Base-by-base conservation (phyloP, 176 grass and related monocot species). In the Ampelocalamus luodianensis region DNA sequence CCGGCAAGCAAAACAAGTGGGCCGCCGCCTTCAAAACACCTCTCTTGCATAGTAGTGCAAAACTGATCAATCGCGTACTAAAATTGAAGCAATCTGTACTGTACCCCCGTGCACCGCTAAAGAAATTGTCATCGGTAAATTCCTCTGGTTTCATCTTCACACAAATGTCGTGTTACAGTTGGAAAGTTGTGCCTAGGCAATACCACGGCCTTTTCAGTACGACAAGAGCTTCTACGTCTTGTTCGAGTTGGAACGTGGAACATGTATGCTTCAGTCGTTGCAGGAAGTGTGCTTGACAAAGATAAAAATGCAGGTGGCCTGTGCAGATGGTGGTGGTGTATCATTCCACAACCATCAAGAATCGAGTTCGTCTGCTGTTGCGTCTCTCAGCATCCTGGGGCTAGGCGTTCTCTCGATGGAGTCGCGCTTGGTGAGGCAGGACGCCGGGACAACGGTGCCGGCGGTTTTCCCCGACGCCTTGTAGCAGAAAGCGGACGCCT, bases 401-500 rank as follows among this genome's bases (percentile, higher is more conserved):
- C 23, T 27, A 3, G 44, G 23, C 23, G 9, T 13, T 62, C 10
- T 26, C 23, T 5, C 59, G 23, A 13, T 4, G 59, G 27, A 26
- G 54, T 16, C 68, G 3, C 2, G 16, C 78, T 36, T 86, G 7
- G 75, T 45, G 29, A 92, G 85, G 79, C 88, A 95, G 73, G 93
- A 92, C 22, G 74, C 56, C 81, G 93, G 93, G 27, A 3, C 53
- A 14, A 90, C 85, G 4, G 62, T 16, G 38, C 88, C 93, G 48
- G 18, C 72, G 29, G 68, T 77, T 63, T 81, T 88, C 26, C 93
- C 90, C 0, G 37, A 92, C 43, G 93, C 90, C 88, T 56, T 77
- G 82, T 91, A 88, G 74, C 93, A 94, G 12, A 65, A 86, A 13
- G 90, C 82, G 18, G 87, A 24, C 16, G 87, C 34, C 15, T 16